Conservation (phyloP, 192 early-diverging fungal genomes). For the Podila epicladia region DNA sequence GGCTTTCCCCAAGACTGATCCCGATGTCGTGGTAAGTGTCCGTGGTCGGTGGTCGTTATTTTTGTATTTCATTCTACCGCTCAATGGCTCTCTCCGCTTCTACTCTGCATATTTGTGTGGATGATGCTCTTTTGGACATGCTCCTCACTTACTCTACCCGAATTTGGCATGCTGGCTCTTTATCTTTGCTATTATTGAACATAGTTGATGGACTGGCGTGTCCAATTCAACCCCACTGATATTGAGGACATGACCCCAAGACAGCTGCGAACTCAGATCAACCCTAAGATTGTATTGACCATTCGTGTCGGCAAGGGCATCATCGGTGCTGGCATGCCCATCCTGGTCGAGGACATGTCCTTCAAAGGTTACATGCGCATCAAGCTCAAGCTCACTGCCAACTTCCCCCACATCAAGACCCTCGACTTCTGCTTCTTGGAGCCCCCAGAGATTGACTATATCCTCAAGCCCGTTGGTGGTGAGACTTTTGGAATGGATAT, state of each 20-base stretch:
- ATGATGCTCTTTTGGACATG: neutral
- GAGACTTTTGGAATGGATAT: slow-evolving; percentile 88
- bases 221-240: slow-evolving; percentile 88
- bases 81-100: neutral
- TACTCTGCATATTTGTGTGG: neutral
- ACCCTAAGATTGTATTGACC: slow-evolving; percentile 89
- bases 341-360: slow-evolving; percentile 87
- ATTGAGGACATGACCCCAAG: slow-evolving; percentile 75
- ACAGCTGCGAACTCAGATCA: slow-evolving; percentile 73
- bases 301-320: slow-evolving; percentile 89
- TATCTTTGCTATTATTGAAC: neutral
- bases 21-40: slow-evolving; percentile 71
- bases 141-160: neutral
- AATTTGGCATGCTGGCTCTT: neutral
- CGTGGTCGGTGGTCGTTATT: neutral
- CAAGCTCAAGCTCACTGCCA: slow-evolving; percentile 85
- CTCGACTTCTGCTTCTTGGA: slow-evolving; percentile 88
- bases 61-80: neutral
- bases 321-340: slow-evolving; percentile 84
- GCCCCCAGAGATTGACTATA: slow-evolving; percentile 89
- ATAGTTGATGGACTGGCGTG: slow-evolving; percentile 90
- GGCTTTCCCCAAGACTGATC: slow-evolving; percentile 77
- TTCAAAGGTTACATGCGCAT: slow-evolving; percentile 82
- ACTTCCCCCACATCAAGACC: slow-evolving; percentile 88
- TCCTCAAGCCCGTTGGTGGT: slow-evolving; percentile 89